Base-by-base conservation (phyloP, 116 monocot genomes). In the Trichopus zeylanicus region DNA sequence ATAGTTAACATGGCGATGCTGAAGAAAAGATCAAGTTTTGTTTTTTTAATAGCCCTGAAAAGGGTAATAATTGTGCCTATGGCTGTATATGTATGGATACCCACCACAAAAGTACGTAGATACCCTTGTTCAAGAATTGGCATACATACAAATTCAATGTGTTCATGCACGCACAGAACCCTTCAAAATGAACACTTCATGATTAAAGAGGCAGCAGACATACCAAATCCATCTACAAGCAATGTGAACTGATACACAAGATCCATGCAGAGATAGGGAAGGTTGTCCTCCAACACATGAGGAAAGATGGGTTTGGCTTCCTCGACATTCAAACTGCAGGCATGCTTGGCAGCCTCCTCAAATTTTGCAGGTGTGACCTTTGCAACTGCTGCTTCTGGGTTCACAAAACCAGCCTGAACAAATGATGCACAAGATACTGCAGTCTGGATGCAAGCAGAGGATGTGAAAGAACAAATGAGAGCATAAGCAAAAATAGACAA, bases 191-290 rank as follows among this genome's bases (percentile, higher is more conserved):
- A n/a, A n/a, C n/a, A n/a, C n/a, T 42, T 42, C 4, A 3, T 16
- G 42, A 42, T 42, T 18, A n/a, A 18, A 42, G 42, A 42, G 42
- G 8, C 3, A 22, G 49, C 0, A 35, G 61, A 70, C 63, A 24
- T 71, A 88, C 88, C 88, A 61, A 83, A 88, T 15, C 88, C 88
- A 72, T 80, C 80, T 9, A 80, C 80, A 25, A 85, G 85, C 35
- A 85, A 65, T 30, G 84, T 76, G 70, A 62, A 85, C 64, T 85
- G 80, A 61, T 80, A 85, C 1, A 73, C 72, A 48, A 84, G 70
- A 72, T 84, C 84, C 73, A 79, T 79, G 66, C 84, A 84, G 38
- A 84, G 59, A 56, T 67, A 84, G 3, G 84, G 84, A 67, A 79
- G 60, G 56, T 70, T 79, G 26, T 61, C 70, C 39, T 55, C 73